Evolutionary conservation across 2,329 filamentous ascomycete genomes (phyloP), one percentile per base, ranked within the genome.

Genomic region (Fusarium setosum): DNA sequence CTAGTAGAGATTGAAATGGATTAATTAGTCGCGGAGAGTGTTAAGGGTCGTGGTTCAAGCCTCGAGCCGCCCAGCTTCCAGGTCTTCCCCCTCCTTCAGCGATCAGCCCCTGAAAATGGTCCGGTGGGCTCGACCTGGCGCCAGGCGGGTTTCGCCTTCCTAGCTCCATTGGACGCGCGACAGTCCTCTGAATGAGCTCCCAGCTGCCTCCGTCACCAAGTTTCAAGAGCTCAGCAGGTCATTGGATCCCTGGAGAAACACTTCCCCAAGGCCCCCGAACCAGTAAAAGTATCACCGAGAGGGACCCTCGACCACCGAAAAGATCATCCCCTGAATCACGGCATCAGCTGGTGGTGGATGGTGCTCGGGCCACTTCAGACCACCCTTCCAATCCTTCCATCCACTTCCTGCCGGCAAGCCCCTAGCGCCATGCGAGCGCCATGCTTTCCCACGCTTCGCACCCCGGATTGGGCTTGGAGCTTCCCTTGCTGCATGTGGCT

Each of bases 391-490:
- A n/a, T n/a, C 26, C 26, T 29, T 29, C 26, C 12, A 29, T 29
- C n/a, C 20, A 29, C 63, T 32, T 59, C 56, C 59, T 60, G 62
- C 41, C 49, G 57, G 57, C 52, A 61, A 50, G 44, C 40, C 48
- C 48, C 49, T 72, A 71, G 69, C 65, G 69, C 57, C 61, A 69
- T 72, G 67, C 67, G 54, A 71, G 60, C 70, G 56, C 64, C 65
- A 65, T 37, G 50, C 51, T 26, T 57, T 40, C 54, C 26, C 47
- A 34, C n/a, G 20, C 21, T 45, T 55, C 21, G 23, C 32, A 38
- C 52, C 29, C 44, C 38, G 18, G 51, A 53, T 47, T 34, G 31
- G 40, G 38, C 64, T 67, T 58, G 68, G 60, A 49, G 64, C 35
- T 41, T 47, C 38, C 63, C 60, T 47, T 60, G 44, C 59, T 23